Conservation (phyloP, 2,329 filamentous ascomycete genomes). For the Aspergillus terreus region DNA sequence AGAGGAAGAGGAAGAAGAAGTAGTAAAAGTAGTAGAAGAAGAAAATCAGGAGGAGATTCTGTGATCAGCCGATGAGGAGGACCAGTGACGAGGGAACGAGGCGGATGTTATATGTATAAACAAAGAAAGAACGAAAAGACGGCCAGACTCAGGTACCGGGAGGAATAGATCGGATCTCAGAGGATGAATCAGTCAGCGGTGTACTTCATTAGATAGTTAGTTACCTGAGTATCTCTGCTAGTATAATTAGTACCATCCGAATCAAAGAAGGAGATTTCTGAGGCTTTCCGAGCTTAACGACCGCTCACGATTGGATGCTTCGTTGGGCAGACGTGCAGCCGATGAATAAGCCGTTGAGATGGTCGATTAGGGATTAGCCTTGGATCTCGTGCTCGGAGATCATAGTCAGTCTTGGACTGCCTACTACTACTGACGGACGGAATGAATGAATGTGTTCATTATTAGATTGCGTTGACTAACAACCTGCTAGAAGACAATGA, state of each 20-base stretch:
- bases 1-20: not conserved
- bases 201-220: not conserved
- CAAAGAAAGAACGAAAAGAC: not conserved
- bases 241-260: too few relatives aligned
- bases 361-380: too few relatives aligned
- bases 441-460: too few relatives aligned
- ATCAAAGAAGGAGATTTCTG: constrained; percentile 21
- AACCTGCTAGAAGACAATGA: too few relatives aligned
- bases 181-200: not conserved
- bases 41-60: constrained; percentile 1
- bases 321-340: constrained; percentile 33
- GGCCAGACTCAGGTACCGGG: not conserved
- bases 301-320: constrained; percentile 33
- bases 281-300: constrained; percentile 26
- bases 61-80: not conserved
- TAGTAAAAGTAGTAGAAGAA: constrained; percentile 4
- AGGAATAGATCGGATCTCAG: too few relatives aligned
- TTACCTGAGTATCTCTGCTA: too few relatives aligned
- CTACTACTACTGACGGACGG: too few relatives aligned
- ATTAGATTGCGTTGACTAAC: too few relatives aligned
- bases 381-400: too few relatives aligned
- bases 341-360: constrained; percentile 3
- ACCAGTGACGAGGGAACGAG: too few relatives aligned
- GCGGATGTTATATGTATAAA: not conserved
- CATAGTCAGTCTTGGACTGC: too few relatives aligned